These are phyloP conservation scores for Tolypocladium ovalisporum DNA, from an alignment of 2,329 filamentous ascomycete species.

Conservation along the genomic window DNA sequence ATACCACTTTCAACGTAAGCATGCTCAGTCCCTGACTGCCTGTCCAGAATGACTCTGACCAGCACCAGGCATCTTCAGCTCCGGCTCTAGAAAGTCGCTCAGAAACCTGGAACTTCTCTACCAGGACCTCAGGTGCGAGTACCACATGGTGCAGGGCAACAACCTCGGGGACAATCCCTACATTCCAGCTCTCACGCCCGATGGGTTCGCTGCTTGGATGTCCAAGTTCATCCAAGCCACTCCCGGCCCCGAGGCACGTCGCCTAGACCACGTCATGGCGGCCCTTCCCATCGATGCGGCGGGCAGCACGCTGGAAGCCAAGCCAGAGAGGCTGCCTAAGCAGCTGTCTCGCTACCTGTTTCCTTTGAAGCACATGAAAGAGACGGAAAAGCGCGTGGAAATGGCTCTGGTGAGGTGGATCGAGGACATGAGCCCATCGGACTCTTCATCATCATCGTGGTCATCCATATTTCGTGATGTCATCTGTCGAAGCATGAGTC, in stretches of 20 bases:
- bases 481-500: constrained; percentile 1
- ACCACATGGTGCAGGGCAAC: constrained; percentile 50
- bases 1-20: constrained; percentile 57
- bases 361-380: constrained; percentile 45
- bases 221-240: constrained; percentile 62
- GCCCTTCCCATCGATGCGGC: constrained; percentile 55
- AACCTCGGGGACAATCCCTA: constrained; percentile 38
- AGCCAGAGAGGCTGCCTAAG: constrained; percentile 65
- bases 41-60: constrained; percentile 5
- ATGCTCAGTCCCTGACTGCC: background rate
- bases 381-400: constrained; percentile 48
- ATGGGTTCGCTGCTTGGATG: constrained; percentile 64
- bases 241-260: constrained; percentile 62
- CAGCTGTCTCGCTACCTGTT: constrained; percentile 66
- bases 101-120: constrained; percentile 37
- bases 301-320: constrained; percentile 47
- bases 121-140: constrained; percentile 40
- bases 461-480: constrained; percentile 1
- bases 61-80: constrained; percentile 39
- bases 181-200: constrained; percentile 53
- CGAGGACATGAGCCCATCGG: constrained; percentile 7
- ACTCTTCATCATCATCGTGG: background rate
- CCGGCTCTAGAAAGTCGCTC: constrained; percentile 13
- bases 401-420: constrained; percentile 41
- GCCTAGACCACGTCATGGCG: constrained; percentile 57